A percentile compares a stretch with the other conserved stretches of the same genome.
phyloP scores from a whole-genome alignment of 768 basidiomycete genomes.

The Lactifluus piperatus region DNA sequence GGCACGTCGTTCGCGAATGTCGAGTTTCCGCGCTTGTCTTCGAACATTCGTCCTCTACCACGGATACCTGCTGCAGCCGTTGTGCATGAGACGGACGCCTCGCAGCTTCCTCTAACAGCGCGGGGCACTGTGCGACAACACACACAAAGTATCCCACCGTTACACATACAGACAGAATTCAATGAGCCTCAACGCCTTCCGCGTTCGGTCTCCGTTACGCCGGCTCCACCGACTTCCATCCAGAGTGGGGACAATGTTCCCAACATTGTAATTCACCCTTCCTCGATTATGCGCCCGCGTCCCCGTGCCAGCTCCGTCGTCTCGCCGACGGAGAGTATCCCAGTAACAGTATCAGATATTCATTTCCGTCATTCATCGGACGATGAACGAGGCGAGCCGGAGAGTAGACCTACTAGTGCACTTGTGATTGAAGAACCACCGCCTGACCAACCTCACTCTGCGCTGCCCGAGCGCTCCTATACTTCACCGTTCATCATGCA shows the following conservation, averaged over 20 bases:
- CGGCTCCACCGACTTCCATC: constrained; percentile 1
- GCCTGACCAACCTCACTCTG: constrained; percentile 20
- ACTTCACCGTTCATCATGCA: constrained; percentile 29
- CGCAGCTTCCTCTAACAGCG: not conserved
- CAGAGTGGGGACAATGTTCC: not conserved
- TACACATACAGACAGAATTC: constrained; percentile 13
- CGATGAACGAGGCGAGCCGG: constrained; percentile 18
- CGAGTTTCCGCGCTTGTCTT: constrained; percentile 10
- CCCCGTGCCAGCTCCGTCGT: constrained; percentile 6
- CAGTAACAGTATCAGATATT: constrained; percentile 30
- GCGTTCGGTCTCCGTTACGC: constrained; percentile 9
- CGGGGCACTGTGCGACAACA: not conserved
- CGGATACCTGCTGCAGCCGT: constrained; percentile 6
- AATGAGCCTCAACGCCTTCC: not conserved
- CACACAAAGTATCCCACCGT: not conserved
- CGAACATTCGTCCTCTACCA: constrained; percentile 10
- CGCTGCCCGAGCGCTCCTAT: constrained; percentile 21
- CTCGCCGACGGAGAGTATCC: constrained; percentile 31
- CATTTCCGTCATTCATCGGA: constrained; percentile 30
- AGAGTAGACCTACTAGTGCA: constrained; percentile 23
- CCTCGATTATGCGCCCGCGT: constrained; percentile 19
- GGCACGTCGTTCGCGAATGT: not conserved
- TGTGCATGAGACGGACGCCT: not conserved
- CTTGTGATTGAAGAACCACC: constrained; percentile 14
- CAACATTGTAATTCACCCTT: constrained; percentile 17